Conservation (phyloP, 176 grass and related monocot genomes). For the Oryza longistaminata region DNA sequence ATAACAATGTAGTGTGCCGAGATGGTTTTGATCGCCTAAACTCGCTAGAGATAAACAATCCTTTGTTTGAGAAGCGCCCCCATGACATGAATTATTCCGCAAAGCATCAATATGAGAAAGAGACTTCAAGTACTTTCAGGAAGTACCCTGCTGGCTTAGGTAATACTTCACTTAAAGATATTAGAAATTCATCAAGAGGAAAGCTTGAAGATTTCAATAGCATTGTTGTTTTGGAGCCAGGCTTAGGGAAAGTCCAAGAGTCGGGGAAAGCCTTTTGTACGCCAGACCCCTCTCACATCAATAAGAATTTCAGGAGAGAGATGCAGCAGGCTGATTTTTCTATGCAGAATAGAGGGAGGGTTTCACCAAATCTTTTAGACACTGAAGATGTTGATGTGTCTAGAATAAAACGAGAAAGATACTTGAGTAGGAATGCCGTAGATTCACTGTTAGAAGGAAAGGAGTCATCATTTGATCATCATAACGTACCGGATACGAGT, state of each 20-base stretch:
- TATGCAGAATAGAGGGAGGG: conserved; percentile 33
- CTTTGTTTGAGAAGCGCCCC: conserved; percentile 61
- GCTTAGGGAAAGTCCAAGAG: conserved; percentile 37
- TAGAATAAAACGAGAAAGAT: conserved; percentile 32
- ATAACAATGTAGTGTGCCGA: conserved; percentile 13
- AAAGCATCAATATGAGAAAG: conserved; percentile 33
- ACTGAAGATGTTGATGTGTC: conserved; percentile 20
- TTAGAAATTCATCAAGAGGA: conserved; percentile 23
- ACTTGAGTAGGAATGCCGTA: neutral
- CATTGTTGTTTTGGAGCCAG: conserved; percentile 59
- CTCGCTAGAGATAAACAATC: conserved; percentile 57
- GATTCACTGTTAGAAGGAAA: conserved; percentile 25
- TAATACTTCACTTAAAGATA: conserved; percentile 40
- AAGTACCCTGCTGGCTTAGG: conserved; percentile 40
- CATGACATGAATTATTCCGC: conserved; percentile 42
- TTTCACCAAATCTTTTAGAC: conserved; percentile 22
- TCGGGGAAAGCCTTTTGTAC: conserved; percentile 36
- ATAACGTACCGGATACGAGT: conserved; percentile 9
- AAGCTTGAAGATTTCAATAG: conserved; percentile 22
- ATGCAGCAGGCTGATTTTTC: conserved; percentile 35
- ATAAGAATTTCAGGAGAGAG: conserved; percentile 35
- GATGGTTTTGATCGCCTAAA: conserved; percentile 39
- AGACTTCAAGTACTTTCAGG: conserved; percentile 14
- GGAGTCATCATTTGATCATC: conserved; percentile 38
- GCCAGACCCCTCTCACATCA: conserved; percentile 29